Base-by-base conservation (phyloP, 352 stramenopile genomes). In the Aphanomyces stellatus region DNA sequence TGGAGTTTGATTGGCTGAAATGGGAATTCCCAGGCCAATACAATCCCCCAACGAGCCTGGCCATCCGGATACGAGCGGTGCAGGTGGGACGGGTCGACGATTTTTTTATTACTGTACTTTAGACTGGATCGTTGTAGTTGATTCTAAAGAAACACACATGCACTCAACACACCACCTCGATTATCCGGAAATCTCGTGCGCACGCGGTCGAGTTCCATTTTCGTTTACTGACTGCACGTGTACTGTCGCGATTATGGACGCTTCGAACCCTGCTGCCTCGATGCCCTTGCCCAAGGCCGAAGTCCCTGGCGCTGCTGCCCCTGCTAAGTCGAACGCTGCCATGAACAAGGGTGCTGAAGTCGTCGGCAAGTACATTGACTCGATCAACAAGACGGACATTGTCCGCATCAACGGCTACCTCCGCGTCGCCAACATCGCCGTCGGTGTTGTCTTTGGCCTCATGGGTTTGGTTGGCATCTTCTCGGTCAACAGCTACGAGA, bases 351-450 rank as follows among this genome's bases (percentile, higher is more conserved):
- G 60, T 13, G 48, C 48, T 22, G 46, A 67, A 48, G 60, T 60
- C 28, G 60, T 67, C 2, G n/a, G 37, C 42, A 67, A 67, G 60
- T 67, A 67, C 41, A 56, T 67, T 34, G 60, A 67, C 49, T 41
- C 60, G 28, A 46, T 67, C 31, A 67, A 67, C 4, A 62, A 65
- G 65, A 93, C 85, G 31, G 85, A 93, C 71, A 93, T 93, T 56
- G 74, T 74, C 49, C 85, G 85, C 60, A 93, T 93, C 72, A 91
- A 93, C 53, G 85, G 85, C 53, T 91, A 93, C 75, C 90, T 93
- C 79, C 81, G 85, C 10, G 67, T 91, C 31, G 85, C 87, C 35
- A 93, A 93, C 69, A 72, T 93, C 10, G 74, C 85, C 55, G 76
- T 74, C 35, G 80, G 80, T 3, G 65, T 72, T n/a, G 71, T 88